phyloP scores from a whole-genome alignment of 179 eudicot species.

The Patellifolia procumbens region DNA sequence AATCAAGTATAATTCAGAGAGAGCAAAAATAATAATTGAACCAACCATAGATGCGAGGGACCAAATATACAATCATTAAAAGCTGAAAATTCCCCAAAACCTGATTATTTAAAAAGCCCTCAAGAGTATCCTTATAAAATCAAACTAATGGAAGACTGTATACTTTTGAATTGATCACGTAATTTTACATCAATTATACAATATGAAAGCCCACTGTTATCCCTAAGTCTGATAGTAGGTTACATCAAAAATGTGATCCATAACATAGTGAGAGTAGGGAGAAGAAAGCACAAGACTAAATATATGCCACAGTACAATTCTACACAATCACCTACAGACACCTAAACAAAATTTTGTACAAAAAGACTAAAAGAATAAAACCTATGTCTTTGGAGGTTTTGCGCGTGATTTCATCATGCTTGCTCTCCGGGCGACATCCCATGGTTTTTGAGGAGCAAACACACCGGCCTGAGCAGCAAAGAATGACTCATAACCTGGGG shows the following conservation, averaged over 20 bases:
- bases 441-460: slow-evolving; percentile 72
- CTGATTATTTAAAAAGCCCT: not conserved
- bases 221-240: slow-evolving; percentile 25
- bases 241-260: slow-evolving; percentile 29
- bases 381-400: slow-evolving; percentile 23
- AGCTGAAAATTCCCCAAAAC: too few relatives aligned
- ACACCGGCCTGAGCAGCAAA: slow-evolving; percentile 91
- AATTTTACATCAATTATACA: slow-evolving; percentile 29
- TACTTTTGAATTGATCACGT: not conserved
- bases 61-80: too few relatives aligned
- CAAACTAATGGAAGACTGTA: not conserved
- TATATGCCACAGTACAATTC: slow-evolving; percentile 15
- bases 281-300: not conserved
- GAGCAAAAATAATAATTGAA: too few relatives aligned
- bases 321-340: slow-evolving; percentile 26
- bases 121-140: not conserved
- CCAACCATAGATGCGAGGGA: too few relatives aligned
- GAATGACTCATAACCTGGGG: slow-evolving; percentile 96
- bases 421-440: slow-evolving; percentile 96
- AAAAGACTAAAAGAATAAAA: slow-evolving; percentile 1
- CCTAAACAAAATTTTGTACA: slow-evolving; percentile 22
- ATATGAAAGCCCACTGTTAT: slow-evolving; percentile 13
- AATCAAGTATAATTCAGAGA: too few relatives aligned
- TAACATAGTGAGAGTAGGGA: not conserved
- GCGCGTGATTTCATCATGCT: slow-evolving; percentile 47